phyloP scores from a whole-genome alignment of 1,139 yeast genomes.

The Pichia sp. region DNA sequence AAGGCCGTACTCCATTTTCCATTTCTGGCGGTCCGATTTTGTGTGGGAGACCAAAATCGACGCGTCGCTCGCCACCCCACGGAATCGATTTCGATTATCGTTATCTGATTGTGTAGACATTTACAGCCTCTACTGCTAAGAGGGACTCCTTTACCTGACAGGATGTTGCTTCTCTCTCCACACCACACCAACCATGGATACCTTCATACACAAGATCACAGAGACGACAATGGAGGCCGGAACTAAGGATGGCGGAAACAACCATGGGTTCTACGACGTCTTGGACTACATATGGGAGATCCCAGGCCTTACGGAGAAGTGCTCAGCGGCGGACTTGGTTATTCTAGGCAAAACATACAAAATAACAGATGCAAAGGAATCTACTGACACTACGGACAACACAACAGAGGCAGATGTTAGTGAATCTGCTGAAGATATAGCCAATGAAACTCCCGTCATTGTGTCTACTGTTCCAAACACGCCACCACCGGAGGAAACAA shows the following conservation, averaged over 20 bases:
- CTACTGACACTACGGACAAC: background rate
- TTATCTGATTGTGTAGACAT: too few relatives aligned
- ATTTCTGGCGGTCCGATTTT: too few relatives aligned
- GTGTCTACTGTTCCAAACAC: background rate
- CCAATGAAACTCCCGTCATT: background rate
- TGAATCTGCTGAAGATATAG: background rate
- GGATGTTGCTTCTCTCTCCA: too few relatives aligned
- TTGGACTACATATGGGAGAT: slow-evolving; percentile 40
- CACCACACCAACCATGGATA: too few relatives aligned
- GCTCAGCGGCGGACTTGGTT: slow-evolving; percentile 10
- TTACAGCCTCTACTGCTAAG: too few relatives aligned
- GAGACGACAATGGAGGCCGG: too few relatives aligned
- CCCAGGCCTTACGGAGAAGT: background rate
- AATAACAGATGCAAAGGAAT: background rate
- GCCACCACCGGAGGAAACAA: background rate
- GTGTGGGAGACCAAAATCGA: too few relatives aligned
- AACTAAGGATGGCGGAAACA: too few relatives aligned
- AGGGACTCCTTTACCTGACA: too few relatives aligned
- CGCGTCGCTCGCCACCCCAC: slow-evolving; percentile 6
- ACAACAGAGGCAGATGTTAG: background rate
- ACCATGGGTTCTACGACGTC: slow-evolving; percentile 36
- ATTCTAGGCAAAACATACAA: slow-evolving; percentile 11
- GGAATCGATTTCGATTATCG: too few relatives aligned
- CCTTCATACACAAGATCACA: too few relatives aligned
- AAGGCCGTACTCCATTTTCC: too few relatives aligned